Conservation (phyloP, 495 filamentous ascomycete genomes). For the Amniculicola lignicola region DNA sequence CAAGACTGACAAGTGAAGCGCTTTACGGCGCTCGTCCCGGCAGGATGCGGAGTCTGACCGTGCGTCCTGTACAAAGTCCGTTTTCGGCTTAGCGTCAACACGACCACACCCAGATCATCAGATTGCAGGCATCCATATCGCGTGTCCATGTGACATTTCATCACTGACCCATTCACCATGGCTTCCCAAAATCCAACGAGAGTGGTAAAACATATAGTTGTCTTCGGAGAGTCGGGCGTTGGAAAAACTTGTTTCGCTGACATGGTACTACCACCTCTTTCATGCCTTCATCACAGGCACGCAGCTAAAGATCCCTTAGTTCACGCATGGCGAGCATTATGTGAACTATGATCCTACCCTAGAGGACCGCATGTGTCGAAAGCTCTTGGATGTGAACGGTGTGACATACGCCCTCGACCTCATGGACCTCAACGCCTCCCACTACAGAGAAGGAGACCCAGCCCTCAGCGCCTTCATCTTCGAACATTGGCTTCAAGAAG, state of each 20-base stretch:
- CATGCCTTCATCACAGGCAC: background rate
- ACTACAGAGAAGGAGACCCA: background rate
- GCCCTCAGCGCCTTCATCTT: background rate
- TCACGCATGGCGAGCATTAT: conserved; percentile 6
- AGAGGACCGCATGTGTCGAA: background rate
- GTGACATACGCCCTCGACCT: background rate
- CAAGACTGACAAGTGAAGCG: too few species aligned
- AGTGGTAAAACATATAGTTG: background rate
- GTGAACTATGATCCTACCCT: conserved; percentile 6
- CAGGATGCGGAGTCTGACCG: too few species aligned
- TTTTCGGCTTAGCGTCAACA: too few species aligned
- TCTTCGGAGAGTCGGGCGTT: conserved; percentile 17
- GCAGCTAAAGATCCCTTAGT: conserved; percentile 1
- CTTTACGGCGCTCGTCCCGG: too few species aligned
- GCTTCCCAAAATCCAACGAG: too few species aligned
- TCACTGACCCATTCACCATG: too few species aligned
- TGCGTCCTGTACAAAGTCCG: too few species aligned
- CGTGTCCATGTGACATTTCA: too few species aligned
- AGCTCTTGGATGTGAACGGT: background rate
- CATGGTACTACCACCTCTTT: conserved; percentile 12
- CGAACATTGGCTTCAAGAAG: background rate
- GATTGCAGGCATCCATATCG: too few species aligned
- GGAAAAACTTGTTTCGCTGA: conserved; percentile 28
- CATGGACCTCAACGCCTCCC: conserved; percentile 2
- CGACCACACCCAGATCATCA: too few species aligned